Percentiles rank a stretch among this genome's conserved stretches.
These are phyloP conservation scores for Nakazawaea holstii DNA, from an alignment of 805 yeast species.

Conservation along the genomic window DNA sequence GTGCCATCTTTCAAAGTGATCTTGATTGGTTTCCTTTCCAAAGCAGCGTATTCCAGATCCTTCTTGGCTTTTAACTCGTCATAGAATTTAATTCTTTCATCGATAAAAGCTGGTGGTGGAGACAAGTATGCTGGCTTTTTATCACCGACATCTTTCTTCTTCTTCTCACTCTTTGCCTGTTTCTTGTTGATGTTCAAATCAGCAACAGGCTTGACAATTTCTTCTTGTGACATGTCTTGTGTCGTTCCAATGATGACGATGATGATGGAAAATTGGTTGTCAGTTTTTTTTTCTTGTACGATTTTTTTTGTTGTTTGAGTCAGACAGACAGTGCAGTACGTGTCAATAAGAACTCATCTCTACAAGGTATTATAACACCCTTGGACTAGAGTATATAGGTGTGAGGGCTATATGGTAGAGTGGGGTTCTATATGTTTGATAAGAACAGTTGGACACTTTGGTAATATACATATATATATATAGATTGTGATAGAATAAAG, in stretches of 20 bases:
- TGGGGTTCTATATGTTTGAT: no score
- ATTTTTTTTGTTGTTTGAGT: not conserved
- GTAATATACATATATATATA: no score
- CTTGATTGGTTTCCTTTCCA: slow-evolving; percentile 54
- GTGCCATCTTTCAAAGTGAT: slow-evolving; percentile 87
- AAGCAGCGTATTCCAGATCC: slow-evolving; percentile 63
- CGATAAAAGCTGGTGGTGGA: slow-evolving; percentile 83
- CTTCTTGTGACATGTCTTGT: slow-evolving; percentile 25
- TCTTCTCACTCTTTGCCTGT: slow-evolving; percentile 32
- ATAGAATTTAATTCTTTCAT: slow-evolving; percentile 71
- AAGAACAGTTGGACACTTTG: no score
- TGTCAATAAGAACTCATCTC: no score
- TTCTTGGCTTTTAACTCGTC: slow-evolving; percentile 74
- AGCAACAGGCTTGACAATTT: slow-evolving; percentile 44
- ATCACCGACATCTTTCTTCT: slow-evolving; percentile 32
- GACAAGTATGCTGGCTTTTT: slow-evolving; percentile 43
- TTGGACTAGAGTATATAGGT: no score
- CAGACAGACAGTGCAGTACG: no score
- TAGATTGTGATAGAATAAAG: no score
- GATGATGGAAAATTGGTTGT: not conserved
- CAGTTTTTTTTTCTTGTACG: not conserved
- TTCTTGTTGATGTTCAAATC: slow-evolving; percentile 29
- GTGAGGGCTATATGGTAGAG: no score
- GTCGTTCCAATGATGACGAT: no score
- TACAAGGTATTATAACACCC: no score